Base-by-base conservation (phyloP, 257 asterid species). In the Lycium ferocissimum region DNA sequence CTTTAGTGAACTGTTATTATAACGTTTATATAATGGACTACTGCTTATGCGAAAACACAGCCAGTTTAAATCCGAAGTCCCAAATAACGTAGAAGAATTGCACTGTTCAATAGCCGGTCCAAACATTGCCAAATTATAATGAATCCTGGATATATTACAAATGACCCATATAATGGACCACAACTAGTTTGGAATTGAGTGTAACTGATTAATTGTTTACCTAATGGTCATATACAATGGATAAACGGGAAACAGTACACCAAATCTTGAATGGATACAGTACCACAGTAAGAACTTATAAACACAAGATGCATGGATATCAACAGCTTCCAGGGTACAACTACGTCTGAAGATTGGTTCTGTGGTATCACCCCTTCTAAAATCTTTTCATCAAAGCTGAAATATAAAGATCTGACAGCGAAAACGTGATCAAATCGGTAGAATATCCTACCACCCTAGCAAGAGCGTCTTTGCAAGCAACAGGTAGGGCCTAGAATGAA, bases 401-500 rank as follows among this genome's bases (percentile, higher is more conserved):
- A 59, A 33, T 59, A 59, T 59, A 59, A 59, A 20, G 33, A 59
- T 59, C 66, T 59, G 66, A 59, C 33, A 6, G 66, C 12, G 11
- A 4, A 17, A 59, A 2, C 18, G 72, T 11, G 43, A 22, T 62
- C 37, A 6, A 62, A 6, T 62, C 12, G 35, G 70, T 20, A 20
- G 7, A 62, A 63, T 10, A 26, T 63, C 71, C 33, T 59, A 18
- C 12, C 66, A 59, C 2, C 66, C 15, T 72, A 72, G 57, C 38
- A 43, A n/a, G 18, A 75, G 9, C 49, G 26, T 76, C 4, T 26
- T 78, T 26, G 33, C 47, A 17, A n/a, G 17, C 57, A 43, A 18
- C 80, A n/a, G 18, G 80, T 72, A 43, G 18, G 9, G 18, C 80
- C 80, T 72, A 72, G 57, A 72, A 72, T 72, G 58, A 72, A 45